Evolutionary conservation across 2,329 filamentous ascomycete genomes (phyloP).

Genomic region (Endothia cerciana): DNA sequence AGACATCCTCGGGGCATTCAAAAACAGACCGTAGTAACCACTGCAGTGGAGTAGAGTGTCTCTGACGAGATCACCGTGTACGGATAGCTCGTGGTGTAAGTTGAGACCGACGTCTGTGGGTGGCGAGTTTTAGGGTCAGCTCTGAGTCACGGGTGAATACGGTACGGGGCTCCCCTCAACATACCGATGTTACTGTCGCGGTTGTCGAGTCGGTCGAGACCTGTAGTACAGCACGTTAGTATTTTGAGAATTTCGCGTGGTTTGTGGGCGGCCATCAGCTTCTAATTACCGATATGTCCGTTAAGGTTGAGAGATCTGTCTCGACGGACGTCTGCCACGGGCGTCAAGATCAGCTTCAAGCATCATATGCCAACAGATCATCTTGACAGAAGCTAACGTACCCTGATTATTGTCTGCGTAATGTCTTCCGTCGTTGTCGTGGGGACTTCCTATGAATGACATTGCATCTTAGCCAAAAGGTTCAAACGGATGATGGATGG

Average conservation of each 20-base stretch:
- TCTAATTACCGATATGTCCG: not conserved
- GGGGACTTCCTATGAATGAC: not conserved
- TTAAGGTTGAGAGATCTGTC: not conserved
- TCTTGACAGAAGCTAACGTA: not conserved
- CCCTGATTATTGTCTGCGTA: not conserved
- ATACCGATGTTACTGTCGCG: conserved; percentile 2
- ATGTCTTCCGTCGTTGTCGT: not conserved
- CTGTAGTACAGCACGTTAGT: not conserved
- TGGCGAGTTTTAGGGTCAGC: not conserved
- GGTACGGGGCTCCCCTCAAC: not conserved
- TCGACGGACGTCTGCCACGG: not conserved
- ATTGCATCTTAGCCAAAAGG: not conserved
- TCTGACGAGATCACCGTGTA: too few species aligned
- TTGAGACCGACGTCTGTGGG: not conserved
- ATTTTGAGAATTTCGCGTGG: not conserved
- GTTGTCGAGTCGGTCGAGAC: not conserved
- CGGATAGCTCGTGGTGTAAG: too few species aligned
- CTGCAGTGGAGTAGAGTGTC: too few species aligned
- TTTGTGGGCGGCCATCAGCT: not conserved
- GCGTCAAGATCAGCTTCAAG: not conserved
- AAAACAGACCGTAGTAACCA: too few species aligned
- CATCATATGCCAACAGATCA: not conserved
- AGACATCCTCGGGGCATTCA: too few species aligned
- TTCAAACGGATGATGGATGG: not conserved
- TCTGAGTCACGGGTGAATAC: not conserved